phyloP scores from a whole-genome alignment of 2,329 filamentous ascomycete species.

The Macrophomina pseudophaseolina region DNA sequence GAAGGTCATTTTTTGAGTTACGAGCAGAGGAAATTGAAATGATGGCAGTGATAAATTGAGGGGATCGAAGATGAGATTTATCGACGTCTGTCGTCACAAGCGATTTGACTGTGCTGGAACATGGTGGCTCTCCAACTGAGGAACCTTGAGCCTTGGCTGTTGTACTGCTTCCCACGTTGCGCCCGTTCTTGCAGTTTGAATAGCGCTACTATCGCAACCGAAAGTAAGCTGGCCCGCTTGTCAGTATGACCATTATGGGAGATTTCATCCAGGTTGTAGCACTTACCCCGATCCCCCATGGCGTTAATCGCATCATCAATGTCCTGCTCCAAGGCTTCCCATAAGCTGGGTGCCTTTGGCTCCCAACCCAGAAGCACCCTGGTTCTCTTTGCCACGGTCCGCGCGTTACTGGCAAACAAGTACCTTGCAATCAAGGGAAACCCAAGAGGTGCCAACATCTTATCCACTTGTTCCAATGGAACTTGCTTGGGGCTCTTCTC shows the following conservation, averaged over 20 bases:
- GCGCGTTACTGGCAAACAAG: conserved; percentile 67
- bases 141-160: no score
- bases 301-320: not conserved
- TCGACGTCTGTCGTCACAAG: no score
- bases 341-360: conserved; percentile 47
- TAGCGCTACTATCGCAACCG: not conserved
- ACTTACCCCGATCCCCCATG: not conserved
- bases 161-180: no score
- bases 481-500: conserved; percentile 44
- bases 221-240: not conserved
- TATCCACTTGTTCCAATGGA: conserved; percentile 51
- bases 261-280: not conserved
- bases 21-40: no score
- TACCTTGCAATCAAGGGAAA: conserved; percentile 52
- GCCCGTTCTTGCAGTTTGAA: no score
- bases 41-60: no score
- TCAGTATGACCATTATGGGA: not conserved
- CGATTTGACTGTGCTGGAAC: no score
- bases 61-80: no score
- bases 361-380: conserved; percentile 64
- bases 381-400: conserved; percentile 59
- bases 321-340: conserved; percentile 15
- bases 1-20: no score
- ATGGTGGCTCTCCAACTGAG: no score
- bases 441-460: conserved; percentile 34